phyloP scores from a whole-genome alignment of 805 yeast species.

The Candida pseudofarinosa region DNA sequence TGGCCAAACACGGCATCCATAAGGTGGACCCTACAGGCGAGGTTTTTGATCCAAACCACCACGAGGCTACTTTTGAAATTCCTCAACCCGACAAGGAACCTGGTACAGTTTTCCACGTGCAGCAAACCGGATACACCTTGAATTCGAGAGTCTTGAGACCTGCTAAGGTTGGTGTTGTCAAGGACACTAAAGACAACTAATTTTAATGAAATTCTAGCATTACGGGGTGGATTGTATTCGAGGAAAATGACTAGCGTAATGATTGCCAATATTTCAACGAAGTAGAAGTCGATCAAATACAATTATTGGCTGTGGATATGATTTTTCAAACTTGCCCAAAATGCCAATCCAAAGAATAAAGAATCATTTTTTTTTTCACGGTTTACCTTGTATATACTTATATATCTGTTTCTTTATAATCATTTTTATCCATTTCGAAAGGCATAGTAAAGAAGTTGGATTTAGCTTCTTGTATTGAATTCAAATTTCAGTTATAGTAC shows the following conservation, averaged over 20 bases:
- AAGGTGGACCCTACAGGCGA: constrained; percentile 84
- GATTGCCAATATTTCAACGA: background rate
- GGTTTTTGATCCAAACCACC: constrained; percentile 83
- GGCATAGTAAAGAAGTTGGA: too few relatives aligned
- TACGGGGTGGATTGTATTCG: background rate
- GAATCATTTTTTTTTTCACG: too few relatives aligned
- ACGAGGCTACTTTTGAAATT: constrained; percentile 88
- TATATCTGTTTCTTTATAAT: background rate
- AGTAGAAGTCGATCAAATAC: background rate
- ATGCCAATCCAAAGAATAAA: too few relatives aligned
- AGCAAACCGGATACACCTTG: constrained; percentile 82
- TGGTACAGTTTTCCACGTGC: constrained; percentile 89
- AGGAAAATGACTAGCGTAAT: background rate
- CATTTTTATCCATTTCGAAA: background rate
- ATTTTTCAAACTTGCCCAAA: too few relatives aligned
- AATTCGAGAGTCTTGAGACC: constrained; percentile 89
- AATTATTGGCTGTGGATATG: background rate
- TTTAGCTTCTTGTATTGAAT: too few relatives aligned
- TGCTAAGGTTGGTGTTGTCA: constrained; percentile 93
- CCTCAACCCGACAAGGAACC: constrained; percentile 86
- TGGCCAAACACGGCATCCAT: constrained; percentile 71
- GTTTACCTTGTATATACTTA: constrained; percentile 4
- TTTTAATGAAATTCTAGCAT: background rate
- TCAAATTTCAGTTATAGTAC: too few relatives aligned
- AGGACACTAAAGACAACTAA: constrained; percentile 29